Conservation (phyloP, 2,329 filamentous ascomycete species). For the Cytospora piceicola region DNA sequence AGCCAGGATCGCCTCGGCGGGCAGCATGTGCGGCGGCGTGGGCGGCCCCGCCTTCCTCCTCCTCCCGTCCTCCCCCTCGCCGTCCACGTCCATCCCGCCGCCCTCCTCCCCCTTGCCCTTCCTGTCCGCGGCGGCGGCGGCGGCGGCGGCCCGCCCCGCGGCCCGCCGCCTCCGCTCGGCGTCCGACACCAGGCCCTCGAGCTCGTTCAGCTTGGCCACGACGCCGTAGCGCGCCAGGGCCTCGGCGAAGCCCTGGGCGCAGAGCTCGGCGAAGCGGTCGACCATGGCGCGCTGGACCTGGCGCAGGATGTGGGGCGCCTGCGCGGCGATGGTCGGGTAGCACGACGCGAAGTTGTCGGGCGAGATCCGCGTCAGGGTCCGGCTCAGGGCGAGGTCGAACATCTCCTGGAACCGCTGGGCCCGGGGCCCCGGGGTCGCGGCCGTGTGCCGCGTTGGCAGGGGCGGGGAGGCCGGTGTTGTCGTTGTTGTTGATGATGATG, state of each 20-base stretch:
- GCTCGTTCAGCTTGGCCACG: conserved; percentile 60
- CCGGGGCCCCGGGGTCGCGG: conserved; percentile 58
- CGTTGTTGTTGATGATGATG: background rate
- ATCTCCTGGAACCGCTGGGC: conserved; percentile 58
- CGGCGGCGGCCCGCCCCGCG: background rate
- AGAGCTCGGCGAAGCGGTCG: conserved; percentile 56
- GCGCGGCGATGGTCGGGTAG: conserved; percentile 62
- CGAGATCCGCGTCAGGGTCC: conserved; percentile 59
- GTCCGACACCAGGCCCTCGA: conserved; percentile 59
- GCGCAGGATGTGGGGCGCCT: conserved; percentile 54
- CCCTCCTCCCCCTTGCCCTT: conserved; percentile 12
- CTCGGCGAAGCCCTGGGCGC: conserved; percentile 60
- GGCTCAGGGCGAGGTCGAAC: conserved; percentile 55
- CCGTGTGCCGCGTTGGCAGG: conserved; percentile 47
- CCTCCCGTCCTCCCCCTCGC: background rate
- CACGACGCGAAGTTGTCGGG: conserved; percentile 63
- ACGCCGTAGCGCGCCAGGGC: conserved; percentile 58
- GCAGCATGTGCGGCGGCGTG: conserved; percentile 53
- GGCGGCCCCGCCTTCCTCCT: conserved; percentile 42
- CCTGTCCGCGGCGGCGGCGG: conserved; percentile 12
- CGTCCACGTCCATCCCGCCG: background rate
- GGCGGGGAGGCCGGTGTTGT: conserved; percentile 41
- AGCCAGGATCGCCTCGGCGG: conserved; percentile 54
- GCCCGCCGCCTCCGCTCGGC: conserved; percentile 44
- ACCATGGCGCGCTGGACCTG: conserved; percentile 64